Base-by-base conservation (phyloP, 2,329 filamentous ascomycete genomes). In the Geoglossum cookeanum region DNA sequence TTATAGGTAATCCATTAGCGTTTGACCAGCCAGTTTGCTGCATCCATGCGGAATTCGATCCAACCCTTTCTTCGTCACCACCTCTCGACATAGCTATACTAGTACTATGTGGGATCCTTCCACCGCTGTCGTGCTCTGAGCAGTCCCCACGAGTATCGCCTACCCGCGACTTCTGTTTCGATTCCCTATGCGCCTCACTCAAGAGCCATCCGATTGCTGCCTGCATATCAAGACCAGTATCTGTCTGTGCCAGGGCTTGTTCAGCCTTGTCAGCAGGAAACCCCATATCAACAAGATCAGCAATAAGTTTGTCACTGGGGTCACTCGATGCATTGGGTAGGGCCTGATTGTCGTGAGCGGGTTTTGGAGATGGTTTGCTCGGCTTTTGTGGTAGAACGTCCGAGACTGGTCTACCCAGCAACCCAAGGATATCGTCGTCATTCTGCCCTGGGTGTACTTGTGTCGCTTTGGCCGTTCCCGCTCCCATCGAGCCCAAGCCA, bases 281-380 rank as follows among this genome's bases (percentile, higher is more conserved):
- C 0, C 92, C 92, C 80, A 97, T 97, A 62, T 96, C 91, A 2
- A 96, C 81, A 30, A 98, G 73, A 67, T 97, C 88, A 8, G 87
- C 87, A 30, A 97, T 79, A 8, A 89, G 87, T 62, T 79, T 80
- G 65, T 95, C 88, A 58, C 84, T 82, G 0, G 79, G 80, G 63
- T 72, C 72, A 1, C 64, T 64, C 1, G 68, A 64, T 53, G 51
- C 3, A 44, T 30, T 60, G 60, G 57, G 51, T 58, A 55, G 53
- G 56, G 45, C 65, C 62, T 48, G 60, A 58, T 11, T 55, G 54
- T 32, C 37, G 45, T 37, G 55, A 22, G 35, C 56, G 49, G 52
- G 27, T 42, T 55, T 32, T 11, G 61, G 60, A 9, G 58, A 61
- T 56, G 52, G 39, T n/a, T 58, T 48, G 15, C 54, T 42, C 4